Percentiles rank a stretch among this genome's conserved stretches.
Conservation (phyloP, 129 eudicot species). For the Artemisia tridentata region DNA sequence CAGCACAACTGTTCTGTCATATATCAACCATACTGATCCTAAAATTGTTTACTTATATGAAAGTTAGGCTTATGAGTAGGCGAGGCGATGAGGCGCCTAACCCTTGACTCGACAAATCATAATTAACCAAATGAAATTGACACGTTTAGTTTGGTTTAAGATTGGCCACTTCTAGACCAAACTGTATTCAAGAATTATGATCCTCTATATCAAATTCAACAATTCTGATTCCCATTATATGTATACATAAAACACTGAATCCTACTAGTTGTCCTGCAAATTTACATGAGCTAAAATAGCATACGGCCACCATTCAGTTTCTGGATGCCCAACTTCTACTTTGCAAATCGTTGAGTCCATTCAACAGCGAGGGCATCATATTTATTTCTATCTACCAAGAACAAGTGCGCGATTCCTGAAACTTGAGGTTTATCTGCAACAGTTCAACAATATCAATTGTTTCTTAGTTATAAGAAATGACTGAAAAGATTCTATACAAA, state of each 20-base stretch:
- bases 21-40: neutral
- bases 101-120: neutral
- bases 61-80: neutral
- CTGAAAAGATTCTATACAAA: neutral
- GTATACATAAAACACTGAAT: neutral
- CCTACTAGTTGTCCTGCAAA: neutral
- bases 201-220: too few relatives aligned
- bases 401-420: constrained; percentile 77
- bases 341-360: constrained; percentile 90
- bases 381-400: constrained; percentile 68
- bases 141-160: neutral
- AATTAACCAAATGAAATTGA: neutral
- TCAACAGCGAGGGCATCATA: constrained; percentile 79
- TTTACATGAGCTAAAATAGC: constrained; percentile 1
- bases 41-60: neutral
- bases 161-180: too few relatives aligned
- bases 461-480: neutral
- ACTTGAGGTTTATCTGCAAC: constrained; percentile 74
- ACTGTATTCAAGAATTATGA: too few relatives aligned
- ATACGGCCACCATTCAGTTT: constrained; percentile 7
- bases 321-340: constrained; percentile 25
- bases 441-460: constrained; percentile 1
- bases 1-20: neutral
- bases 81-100: neutral
- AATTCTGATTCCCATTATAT: too few relatives aligned